Conservation (phyloP, 306 rosid genomes). For the Vigna mungo region DNA sequence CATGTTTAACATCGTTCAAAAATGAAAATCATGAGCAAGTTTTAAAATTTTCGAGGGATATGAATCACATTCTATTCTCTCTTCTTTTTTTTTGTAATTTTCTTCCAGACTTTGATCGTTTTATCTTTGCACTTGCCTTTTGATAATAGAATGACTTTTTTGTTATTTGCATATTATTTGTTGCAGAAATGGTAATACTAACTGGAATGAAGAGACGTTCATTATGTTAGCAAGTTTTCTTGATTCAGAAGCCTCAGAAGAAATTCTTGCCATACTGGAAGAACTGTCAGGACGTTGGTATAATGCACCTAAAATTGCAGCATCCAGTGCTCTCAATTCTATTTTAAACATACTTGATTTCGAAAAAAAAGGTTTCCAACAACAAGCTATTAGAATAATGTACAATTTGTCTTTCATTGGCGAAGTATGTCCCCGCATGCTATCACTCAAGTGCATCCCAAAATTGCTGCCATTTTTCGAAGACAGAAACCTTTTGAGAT, state of each 20-base stretch:
- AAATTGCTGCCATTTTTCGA: slow-evolving; percentile 66
- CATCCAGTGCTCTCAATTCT: slow-evolving; percentile 62
- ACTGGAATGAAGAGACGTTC: slow-evolving; percentile 59
- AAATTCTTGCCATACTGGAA: slow-evolving; percentile 75
- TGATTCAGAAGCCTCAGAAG: slow-evolving; percentile 63
- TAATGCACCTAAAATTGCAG: slow-evolving; percentile 52
- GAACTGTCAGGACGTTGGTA: slow-evolving; percentile 59
- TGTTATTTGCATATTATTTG: slow-evolving; percentile 16
- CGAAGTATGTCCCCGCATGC: slow-evolving; percentile 55
- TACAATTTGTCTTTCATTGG: slow-evolving; percentile 61
- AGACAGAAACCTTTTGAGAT: slow-evolving; percentile 50
- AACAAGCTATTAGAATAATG: slow-evolving; percentile 56
- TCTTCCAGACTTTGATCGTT: slow-evolving; percentile 23
- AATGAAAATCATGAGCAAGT: too few species aligned
- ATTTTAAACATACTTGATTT: slow-evolving; percentile 63
- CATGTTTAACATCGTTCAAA: not conserved
- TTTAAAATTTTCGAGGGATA: too few species aligned
- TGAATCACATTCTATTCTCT: too few species aligned
- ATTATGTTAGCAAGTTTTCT: slow-evolving; percentile 62
- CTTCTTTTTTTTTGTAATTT: not conserved
- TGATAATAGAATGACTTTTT: slow-evolving; percentile 21
- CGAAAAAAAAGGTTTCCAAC: slow-evolving; percentile 55
- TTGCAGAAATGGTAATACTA: slow-evolving; percentile 58
- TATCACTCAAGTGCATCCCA: slow-evolving; percentile 65
- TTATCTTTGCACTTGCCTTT: slow-evolving; percentile 12